Base-by-base conservation (phyloP, 2,329 filamentous ascomycete genomes). In the Hypomyces rosellus region DNA sequence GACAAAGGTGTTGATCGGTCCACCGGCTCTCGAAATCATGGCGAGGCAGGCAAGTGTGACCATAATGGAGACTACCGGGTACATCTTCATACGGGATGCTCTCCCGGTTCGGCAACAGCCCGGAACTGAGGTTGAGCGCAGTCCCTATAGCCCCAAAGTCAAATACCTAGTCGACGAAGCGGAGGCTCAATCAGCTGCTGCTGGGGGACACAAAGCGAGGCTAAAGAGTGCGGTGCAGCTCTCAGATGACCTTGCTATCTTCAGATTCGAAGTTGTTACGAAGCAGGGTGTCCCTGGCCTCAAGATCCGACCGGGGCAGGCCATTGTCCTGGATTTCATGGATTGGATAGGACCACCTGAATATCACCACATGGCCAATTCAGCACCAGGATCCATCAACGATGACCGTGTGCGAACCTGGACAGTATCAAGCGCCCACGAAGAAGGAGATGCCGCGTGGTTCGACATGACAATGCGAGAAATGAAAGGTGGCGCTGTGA, bases 291-390 rank as follows among this genome's bases (percentile, higher is more conserved):
- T 43, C n/a, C 36, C 37, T 7, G 38, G 33, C 2, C 45, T 51
- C 5, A 51, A 43, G 34, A 47, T 51, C 5, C 49, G 38, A 11
- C 49, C 49, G 6, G 49, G 49, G 1, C 49, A 51, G 43, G 49
- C 49, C 16, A 37, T 51, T 4, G 49, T 45, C 20, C 12, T 51
- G 7, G 49, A 51, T 13, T 51, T 51, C 5, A 47, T 51, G 49
- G 44, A 47, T 30, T 51, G 49, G 49, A 51, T 51, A 15, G 49
- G 49, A 4, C 49, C 49, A 11, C 49, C 49, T 4, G 38, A 44
- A 12, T 51, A 51, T 46, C 49, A 51, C n/a, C 49, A 51, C 39
- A 51, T 51, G 49, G 49, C 49, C 6, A 51, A 51, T 22, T 51
- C 44, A 22, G 49, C 49, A 1, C 49, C 49, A 8, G 44, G 44